phyloP scores from a whole-genome alignment of 805 yeast species.

The Starmerella powellii region DNA sequence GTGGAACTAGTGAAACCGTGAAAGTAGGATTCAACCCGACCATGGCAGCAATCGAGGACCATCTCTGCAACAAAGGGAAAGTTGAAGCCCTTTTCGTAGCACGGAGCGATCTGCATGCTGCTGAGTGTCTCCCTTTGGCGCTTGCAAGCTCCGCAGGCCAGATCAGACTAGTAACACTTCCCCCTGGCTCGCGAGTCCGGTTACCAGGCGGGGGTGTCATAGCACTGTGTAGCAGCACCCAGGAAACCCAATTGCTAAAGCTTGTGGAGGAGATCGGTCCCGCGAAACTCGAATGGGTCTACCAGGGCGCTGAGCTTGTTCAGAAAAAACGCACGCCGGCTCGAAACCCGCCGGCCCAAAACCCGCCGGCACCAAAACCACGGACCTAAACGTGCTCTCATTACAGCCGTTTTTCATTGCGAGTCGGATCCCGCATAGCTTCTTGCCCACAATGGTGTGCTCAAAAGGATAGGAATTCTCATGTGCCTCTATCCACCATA shows the following conservation, averaged over 20 bases:
- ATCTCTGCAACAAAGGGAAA: not conserved
- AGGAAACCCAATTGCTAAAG: constrained; percentile 1
- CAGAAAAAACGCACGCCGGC: not conserved
- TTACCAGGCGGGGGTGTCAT: constrained; percentile 11
- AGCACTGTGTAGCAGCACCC: constrained; percentile 6
- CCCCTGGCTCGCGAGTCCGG: constrained; percentile 8
- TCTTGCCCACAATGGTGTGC: too few relatives aligned
- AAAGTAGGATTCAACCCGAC: constrained; percentile 22
- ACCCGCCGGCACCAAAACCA: too few relatives aligned
- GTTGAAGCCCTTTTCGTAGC: constrained; percentile 18
- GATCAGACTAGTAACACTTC: constrained; percentile 18
- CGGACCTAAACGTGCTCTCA: too few relatives aligned
- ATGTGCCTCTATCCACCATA: too few relatives aligned
- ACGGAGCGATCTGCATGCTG: constrained; percentile 16
- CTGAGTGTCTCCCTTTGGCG: constrained; percentile 17
- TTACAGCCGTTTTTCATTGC: too few relatives aligned
- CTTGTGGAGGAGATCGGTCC: constrained; percentile 8
- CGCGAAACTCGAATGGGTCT: constrained; percentile 20
- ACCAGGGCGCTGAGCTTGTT: constrained; percentile 6
- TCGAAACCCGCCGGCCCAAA: too few relatives aligned
- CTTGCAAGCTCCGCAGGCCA: constrained; percentile 18
- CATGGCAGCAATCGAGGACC: constrained; percentile 20
- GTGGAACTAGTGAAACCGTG: constrained; percentile 13
- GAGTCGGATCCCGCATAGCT: too few relatives aligned
- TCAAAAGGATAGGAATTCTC: too few relatives aligned